Conservation (phyloP, 2,329 filamentous ascomycete species). For the Botrytis paeoniae region DNA sequence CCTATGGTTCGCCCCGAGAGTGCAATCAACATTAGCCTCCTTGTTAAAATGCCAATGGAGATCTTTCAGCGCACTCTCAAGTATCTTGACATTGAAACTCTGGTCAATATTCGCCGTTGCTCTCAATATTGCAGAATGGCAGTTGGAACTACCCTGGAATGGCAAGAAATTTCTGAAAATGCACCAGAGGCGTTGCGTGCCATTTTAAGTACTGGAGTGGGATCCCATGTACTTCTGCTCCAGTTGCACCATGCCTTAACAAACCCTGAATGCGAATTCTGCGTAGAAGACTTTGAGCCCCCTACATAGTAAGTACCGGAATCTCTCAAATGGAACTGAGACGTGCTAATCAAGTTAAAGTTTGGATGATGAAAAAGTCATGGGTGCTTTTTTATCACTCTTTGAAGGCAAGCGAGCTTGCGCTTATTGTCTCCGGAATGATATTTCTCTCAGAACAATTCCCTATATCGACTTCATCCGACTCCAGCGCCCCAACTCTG, state of each 20-base stretch:
- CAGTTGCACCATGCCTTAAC: slow-evolving; percentile 2
- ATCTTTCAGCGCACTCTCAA: neutral
- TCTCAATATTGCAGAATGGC: neutral
- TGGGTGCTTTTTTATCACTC: slow-evolving; percentile 23
- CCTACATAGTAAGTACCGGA: neutral
- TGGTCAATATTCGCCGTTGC: neutral
- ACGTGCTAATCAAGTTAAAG: neutral
- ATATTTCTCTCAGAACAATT: slow-evolving; percentile 7
- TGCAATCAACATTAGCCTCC: neutral
- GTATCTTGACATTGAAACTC: neutral
- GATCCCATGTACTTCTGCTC: neutral
- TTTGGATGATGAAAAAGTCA: neutral
- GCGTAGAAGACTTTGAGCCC: neutral
- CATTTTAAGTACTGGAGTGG: neutral
- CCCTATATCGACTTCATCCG: neutral
- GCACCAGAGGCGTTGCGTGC: slow-evolving; percentile 2
- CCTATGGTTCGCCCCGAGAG: neutral
- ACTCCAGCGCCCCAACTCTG: neutral
- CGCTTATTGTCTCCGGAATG: slow-evolving; percentile 25
- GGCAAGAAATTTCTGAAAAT: neutral
- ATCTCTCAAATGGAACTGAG: neutral
- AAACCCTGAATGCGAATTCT: slow-evolving; percentile 5
- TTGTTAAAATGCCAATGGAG: slow-evolving; percentile 1
- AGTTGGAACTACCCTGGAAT: neutral
- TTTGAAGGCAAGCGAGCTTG: slow-evolving; percentile 22